These are phyloP conservation scores for Coleophoma crateriformis DNA, from an alignment of 2,329 filamentous ascomycete genomes.

Conservation along the genomic window DNA sequence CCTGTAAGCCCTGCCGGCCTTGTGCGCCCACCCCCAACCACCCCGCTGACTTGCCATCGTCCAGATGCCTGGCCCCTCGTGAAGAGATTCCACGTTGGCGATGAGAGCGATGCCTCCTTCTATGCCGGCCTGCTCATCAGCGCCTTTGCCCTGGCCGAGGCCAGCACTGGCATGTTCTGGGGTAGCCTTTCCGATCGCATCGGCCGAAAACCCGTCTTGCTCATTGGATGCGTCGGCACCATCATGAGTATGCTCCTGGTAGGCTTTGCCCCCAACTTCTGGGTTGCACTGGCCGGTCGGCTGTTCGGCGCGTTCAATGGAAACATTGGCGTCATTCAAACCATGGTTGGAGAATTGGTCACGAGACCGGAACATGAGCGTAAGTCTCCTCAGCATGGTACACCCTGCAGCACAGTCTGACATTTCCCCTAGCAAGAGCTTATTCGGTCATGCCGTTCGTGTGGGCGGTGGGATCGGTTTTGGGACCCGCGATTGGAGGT, in stretches of 20 bases:
- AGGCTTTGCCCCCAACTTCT: conserved; percentile 77
- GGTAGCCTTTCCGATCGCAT: conserved; percentile 75
- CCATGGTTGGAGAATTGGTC: conserved; percentile 87
- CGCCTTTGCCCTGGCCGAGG: conserved; percentile 77
- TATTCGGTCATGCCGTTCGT: conserved; percentile 94
- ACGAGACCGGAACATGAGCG: conserved; percentile 78
- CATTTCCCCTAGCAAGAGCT: conserved; percentile 47
- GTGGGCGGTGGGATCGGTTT: conserved; percentile 85
- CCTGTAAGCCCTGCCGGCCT: conserved; percentile 36
- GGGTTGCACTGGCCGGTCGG: conserved; percentile 73
- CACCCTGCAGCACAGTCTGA: neutral
- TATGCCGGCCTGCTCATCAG: conserved; percentile 87
- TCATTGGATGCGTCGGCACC: conserved; percentile 77
- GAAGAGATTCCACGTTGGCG: conserved; percentile 67
- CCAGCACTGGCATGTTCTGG: conserved; percentile 83
- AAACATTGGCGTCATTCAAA: conserved; percentile 84
- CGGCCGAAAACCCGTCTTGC: conserved; percentile 78
- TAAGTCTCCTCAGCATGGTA: neutral
- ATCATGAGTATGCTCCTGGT: conserved; percentile 79
- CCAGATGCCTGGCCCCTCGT: conserved; percentile 73
- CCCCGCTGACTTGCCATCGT: too few relatives aligned
- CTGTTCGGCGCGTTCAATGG: conserved; percentile 80
- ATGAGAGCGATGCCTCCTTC: conserved; percentile 72
- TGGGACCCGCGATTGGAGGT: conserved; percentile 84
- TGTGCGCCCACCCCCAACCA: too few relatives aligned